A percentile compares a stretch with the other conserved stretches of the same genome.
Evolutionary conservation across 148 eudicot species (phyloP).

Genomic region (Rhododendron ovatum): DNA sequence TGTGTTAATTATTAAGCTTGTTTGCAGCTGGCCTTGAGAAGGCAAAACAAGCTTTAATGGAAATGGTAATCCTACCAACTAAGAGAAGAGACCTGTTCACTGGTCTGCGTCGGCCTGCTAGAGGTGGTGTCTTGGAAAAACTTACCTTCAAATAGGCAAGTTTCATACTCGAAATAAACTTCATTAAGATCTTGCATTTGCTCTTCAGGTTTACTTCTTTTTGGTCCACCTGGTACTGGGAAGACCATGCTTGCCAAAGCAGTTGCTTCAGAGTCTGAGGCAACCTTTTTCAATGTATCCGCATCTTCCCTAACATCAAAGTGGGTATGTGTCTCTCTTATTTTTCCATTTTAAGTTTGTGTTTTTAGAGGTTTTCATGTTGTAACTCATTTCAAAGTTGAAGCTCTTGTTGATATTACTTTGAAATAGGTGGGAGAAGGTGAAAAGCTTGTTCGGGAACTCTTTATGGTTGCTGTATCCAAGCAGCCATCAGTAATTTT

Average conservation of each 20-base stretch:
- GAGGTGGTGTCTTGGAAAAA: conserved; percentile 33
- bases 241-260: conserved; percentile 99
- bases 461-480: conserved; percentile 80
- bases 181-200: conserved; percentile 2
- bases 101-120: conserved; percentile 92
- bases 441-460: conserved; percentile 96
- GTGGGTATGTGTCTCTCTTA: conserved; percentile 43
- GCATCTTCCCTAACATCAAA: conserved; percentile 97
- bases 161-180: neutral
- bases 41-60: conserved; percentile 89
- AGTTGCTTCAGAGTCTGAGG: conserved; percentile 94
- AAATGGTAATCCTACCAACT: conserved; percentile 95
- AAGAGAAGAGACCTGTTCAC: conserved; percentile 92
- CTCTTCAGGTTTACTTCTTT: conserved; percentile 78
- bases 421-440: conserved; percentile 89
- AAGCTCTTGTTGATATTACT: conserved; percentile 11
- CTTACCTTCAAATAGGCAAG: neutral
- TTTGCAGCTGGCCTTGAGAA: conserved; percentile 94
- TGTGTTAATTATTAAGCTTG: conserved; percentile 3
- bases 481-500: conserved; percentile 96
- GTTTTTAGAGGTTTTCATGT: neutral
- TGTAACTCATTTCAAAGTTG: conserved; percentile 8
- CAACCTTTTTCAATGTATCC: conserved; percentile 92
- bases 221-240: conserved; percentile 99
- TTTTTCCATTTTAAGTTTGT: neutral